Evolutionary conservation across 306 rosid species (phyloP).

Genomic region (Gleditsia sinensis): DNA sequence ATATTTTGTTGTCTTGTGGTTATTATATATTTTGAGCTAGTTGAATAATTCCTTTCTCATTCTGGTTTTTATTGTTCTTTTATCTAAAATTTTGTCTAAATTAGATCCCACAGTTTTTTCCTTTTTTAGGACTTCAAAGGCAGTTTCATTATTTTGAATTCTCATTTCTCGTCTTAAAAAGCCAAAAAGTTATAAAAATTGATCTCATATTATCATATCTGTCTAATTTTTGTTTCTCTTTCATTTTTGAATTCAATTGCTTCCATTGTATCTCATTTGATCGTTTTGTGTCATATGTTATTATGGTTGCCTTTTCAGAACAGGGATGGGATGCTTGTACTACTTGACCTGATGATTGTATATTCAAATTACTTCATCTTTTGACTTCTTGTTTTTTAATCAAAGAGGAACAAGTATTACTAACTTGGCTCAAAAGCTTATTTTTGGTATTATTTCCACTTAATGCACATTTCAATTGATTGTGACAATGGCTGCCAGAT

Average conservation of each 20-base stretch:
- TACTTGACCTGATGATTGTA: not conserved
- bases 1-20: not conserved
- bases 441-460: too few relatives aligned
- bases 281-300: not conserved
- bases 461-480: too few relatives aligned
- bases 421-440: too few relatives aligned
- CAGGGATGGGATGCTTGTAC: slow-evolving; percentile 15
- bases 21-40: not conserved
- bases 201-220: not conserved
- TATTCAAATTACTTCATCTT: slow-evolving; percentile 13
- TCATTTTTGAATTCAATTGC: not conserved
- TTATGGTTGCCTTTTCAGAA: not conserved
- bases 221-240: not conserved
- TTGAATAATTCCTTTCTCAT: not conserved
- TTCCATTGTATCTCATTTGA: not conserved
- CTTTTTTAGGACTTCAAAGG: slow-evolving; percentile 5
- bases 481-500: too few relatives aligned
- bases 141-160: slow-evolving; percentile 7
- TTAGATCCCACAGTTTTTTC: not conserved
- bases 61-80: too few relatives aligned
- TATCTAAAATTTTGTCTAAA: too few relatives aligned
- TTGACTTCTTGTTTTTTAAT: too few relatives aligned
- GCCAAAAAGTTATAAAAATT: not conserved
- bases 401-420: too few relatives aligned
- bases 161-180: not conserved